Conservation (phyloP, 768 basidiomycete genomes). For the Scleroderma citrinum region DNA sequence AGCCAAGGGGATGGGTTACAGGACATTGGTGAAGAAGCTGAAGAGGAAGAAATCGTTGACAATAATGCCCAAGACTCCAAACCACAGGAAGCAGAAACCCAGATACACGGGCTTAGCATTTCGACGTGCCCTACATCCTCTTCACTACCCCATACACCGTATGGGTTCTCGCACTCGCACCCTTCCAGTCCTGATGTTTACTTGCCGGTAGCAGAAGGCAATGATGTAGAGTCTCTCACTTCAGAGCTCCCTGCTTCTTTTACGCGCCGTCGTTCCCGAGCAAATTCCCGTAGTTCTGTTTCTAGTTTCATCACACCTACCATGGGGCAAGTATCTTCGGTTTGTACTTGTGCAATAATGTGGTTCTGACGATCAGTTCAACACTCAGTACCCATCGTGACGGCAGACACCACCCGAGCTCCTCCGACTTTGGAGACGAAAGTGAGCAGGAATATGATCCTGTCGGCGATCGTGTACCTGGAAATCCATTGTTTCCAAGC, state of each 20-base stretch:
- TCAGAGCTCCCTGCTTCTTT: conserved; percentile 16
- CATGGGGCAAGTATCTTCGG: conserved; percentile 13
- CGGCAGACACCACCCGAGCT: conserved; percentile 2
- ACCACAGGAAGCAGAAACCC: conserved; percentile 20
- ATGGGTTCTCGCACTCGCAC: conserved; percentile 21
- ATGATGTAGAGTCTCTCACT: conserved; percentile 21
- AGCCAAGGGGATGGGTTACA: conserved; percentile 36
- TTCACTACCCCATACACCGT: conserved; percentile 19
- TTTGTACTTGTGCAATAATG: not conserved
- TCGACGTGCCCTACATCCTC: conserved; percentile 37
- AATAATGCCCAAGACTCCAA: conserved; percentile 11
- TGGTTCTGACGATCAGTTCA: not conserved
- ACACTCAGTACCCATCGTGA: conserved; percentile 14
- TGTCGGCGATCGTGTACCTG: conserved; percentile 60
- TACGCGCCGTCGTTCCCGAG: conserved; percentile 18
- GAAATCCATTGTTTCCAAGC: conserved; percentile 76
- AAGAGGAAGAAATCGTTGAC: conserved; percentile 43
- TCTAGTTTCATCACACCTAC: conserved; percentile 22
- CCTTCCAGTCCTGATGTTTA: conserved; percentile 16
- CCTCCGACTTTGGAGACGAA: conserved; percentile 23
- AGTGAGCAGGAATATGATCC: conserved; percentile 38
- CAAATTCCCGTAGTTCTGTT: conserved; percentile 22
- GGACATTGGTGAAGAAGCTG: conserved; percentile 44
- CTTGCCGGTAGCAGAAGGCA: conserved; percentile 13
- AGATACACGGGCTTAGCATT: conserved; percentile 56